phyloP scores from a whole-genome alignment of 2,329 filamentous ascomycete genomes.

The Ophiostoma perfectum region DNA sequence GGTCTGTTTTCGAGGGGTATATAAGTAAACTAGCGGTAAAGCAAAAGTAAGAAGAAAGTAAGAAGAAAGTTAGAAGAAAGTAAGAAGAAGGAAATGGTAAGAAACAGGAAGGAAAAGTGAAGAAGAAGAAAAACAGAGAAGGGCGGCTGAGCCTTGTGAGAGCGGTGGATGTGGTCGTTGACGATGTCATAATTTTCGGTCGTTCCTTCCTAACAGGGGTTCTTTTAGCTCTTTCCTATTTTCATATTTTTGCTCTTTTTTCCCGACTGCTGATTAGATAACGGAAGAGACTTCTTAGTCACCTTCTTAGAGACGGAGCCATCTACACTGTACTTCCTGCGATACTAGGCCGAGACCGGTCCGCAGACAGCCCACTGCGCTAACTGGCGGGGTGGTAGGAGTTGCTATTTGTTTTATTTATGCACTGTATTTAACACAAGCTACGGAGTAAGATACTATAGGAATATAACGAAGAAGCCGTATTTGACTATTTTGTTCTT shows the following conservation, averaged over 20 bases:
- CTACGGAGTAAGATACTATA: too few species aligned
- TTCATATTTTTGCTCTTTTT: not conserved
- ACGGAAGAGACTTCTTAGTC: not conserved
- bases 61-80: not conserved
- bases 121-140: not conserved
- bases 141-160: not conserved
- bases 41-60: not conserved
- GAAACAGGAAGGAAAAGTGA: not conserved
- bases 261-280: slow-evolving; percentile 7
- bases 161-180: not conserved
- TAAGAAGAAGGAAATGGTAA: not conserved
- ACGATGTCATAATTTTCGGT: not conserved
- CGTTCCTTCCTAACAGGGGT: slow-evolving; percentile 2
- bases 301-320: not conserved
- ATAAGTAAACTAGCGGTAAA: not conserved
- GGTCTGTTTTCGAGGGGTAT: too few species aligned
- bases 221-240: not conserved
- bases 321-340: not conserved
- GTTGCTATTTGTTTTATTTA: not conserved
- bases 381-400: slow-evolving; percentile 7
- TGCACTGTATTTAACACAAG: too few species aligned
- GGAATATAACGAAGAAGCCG: too few species aligned
- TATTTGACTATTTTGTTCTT: too few species aligned
- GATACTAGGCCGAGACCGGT: slow-evolving; percentile 12
- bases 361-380: not conserved